Evolutionary conservation across 352 stramenopile species (phyloP).

Genomic region (Elongisporangium anandrum): DNA sequence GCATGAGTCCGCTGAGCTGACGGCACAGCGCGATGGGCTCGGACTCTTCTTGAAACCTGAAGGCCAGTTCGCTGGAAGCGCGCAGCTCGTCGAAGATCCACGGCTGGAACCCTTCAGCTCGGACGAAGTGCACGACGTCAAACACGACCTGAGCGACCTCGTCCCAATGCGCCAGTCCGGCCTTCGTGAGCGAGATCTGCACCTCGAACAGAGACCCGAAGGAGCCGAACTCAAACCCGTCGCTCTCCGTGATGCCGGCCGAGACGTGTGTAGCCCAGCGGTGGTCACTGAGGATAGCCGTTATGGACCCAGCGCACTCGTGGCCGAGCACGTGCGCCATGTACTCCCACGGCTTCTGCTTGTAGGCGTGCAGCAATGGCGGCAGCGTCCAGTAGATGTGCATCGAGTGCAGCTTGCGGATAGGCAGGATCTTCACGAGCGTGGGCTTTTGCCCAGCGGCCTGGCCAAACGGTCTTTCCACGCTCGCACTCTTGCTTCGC

Average conservation of each 20-base stretch:
- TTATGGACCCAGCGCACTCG: constrained; percentile 39
- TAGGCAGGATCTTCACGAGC: constrained; percentile 37
- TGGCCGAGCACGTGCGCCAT: constrained; percentile 47
- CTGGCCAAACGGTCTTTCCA: constrained; percentile 20
- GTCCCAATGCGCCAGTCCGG: constrained; percentile 35
- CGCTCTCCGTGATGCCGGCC: constrained; percentile 39
- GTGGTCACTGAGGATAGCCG: constrained; percentile 28
- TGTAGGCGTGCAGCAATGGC: constrained; percentile 30
- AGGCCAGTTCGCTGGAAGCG: constrained; percentile 37
- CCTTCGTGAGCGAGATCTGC: constrained; percentile 36
- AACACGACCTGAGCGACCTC: constrained; percentile 47
- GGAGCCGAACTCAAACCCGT: constrained; percentile 60
- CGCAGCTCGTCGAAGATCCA: constrained; percentile 65
- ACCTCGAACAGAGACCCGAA: constrained; percentile 58
- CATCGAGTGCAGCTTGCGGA: constrained; percentile 38
- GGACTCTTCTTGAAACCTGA: constrained; percentile 62
- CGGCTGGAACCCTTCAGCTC: constrained; percentile 10
- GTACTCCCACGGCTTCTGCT: constrained; percentile 51
- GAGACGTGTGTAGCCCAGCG: constrained; percentile 43
- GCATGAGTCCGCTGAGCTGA: constrained; percentile 54
- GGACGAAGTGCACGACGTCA: constrained; percentile 29
- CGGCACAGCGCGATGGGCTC: constrained; percentile 32
- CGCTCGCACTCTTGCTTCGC: constrained; percentile 3
- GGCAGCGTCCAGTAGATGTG: constrained; percentile 51
- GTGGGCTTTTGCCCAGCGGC: constrained; percentile 20